These are phyloP conservation scores for Aegilops speltoides DNA, from an alignment of 176 grass and related monocot species.

Conservation along the genomic window DNA sequence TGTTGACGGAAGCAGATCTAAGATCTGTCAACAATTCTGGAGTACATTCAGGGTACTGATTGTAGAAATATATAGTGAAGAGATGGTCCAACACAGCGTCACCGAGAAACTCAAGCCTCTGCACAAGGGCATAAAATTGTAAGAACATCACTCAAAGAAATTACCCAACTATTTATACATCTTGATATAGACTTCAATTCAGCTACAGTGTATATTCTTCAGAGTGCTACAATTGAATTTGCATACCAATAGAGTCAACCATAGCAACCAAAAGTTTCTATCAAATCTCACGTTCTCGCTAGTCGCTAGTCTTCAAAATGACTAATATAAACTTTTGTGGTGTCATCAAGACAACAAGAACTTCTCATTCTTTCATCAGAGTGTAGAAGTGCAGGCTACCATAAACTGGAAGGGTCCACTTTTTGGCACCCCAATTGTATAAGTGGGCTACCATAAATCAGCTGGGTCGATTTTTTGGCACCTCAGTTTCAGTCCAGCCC, in stretches of 20 bases:
- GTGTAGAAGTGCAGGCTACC: neutral
- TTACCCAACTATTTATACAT: neutral
- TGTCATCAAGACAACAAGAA: constrained; percentile 6
- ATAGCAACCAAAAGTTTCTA: neutral
- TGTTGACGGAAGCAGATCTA: constrained; percentile 80
- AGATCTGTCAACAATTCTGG: constrained; percentile 72
- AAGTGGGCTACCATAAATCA: neutral
- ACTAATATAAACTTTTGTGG: neutral
- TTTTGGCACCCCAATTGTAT: neutral
- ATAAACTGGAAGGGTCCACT: neutral
- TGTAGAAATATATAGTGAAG: constrained; percentile 62
- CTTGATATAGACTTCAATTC: constrained; percentile 1
- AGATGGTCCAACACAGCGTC: constrained; percentile 73
- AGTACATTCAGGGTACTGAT: constrained; percentile 61
- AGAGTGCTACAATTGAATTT: neutral
- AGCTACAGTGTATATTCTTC: neutral
- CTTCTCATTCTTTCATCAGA: neutral
- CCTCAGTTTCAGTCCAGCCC: neutral
- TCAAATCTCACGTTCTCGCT: neutral
- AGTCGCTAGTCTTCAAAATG: neutral
- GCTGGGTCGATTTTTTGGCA: neutral
- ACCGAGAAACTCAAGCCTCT: constrained; percentile 87
- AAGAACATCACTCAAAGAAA: constrained; percentile 1
- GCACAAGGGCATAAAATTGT: constrained; percentile 22
- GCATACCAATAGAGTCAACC: neutral